phyloP scores from a whole-genome alignment of 768 basidiomycete genomes.

The Gloeophyllum trabeum region DNA sequence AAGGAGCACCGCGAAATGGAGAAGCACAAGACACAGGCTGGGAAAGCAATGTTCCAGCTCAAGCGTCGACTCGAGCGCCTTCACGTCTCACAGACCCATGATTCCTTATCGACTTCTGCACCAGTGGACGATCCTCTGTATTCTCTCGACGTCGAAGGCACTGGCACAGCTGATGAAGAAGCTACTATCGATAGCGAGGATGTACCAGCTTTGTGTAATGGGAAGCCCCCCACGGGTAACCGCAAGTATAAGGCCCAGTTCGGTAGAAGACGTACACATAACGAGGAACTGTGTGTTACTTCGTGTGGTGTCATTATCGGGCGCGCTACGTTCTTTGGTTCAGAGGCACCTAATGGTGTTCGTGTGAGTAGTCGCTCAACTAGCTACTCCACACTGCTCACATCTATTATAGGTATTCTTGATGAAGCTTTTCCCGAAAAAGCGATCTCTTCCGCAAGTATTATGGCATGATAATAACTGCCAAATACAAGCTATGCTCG shows the following conservation, averaged over 20 bases:
- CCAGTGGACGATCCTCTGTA: no score
- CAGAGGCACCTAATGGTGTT: conserved; percentile 18
- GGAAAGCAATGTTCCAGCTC: conserved; percentile 18
- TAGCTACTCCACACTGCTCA: not conserved
- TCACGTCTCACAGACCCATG: conserved; percentile 6
- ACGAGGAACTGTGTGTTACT: conserved; percentile 20
- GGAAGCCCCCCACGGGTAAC: conserved; percentile 15
- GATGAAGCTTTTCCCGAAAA: conserved; percentile 14
- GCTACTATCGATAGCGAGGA: conserved; percentile 6
- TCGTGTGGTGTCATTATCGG: conserved; percentile 23
- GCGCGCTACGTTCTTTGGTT: conserved; percentile 20
- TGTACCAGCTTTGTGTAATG: conserved; percentile 8
- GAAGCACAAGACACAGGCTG: conserved; percentile 7
- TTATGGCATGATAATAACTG: conserved; percentile 4
- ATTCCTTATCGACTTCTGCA: no score
- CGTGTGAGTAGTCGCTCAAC: conserved; percentile 9
- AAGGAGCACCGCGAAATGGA: conserved; percentile 15
- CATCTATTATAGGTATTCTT: conserved; percentile 11
- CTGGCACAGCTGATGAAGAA: conserved; percentile 10
- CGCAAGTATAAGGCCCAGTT: conserved; percentile 15
- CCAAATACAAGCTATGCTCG: not conserved
- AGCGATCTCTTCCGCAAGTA: conserved; percentile 5
- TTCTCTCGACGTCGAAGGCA: conserved; percentile 1
- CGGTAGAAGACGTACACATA: conserved; percentile 20
- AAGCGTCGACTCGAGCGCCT: conserved; percentile 12